Percentiles rank a stretch among this genome's conserved stretches.
These are phyloP conservation scores for Euphrasia confusa DNA, from an alignment of 257 asterid species.

Conservation along the genomic window DNA sequence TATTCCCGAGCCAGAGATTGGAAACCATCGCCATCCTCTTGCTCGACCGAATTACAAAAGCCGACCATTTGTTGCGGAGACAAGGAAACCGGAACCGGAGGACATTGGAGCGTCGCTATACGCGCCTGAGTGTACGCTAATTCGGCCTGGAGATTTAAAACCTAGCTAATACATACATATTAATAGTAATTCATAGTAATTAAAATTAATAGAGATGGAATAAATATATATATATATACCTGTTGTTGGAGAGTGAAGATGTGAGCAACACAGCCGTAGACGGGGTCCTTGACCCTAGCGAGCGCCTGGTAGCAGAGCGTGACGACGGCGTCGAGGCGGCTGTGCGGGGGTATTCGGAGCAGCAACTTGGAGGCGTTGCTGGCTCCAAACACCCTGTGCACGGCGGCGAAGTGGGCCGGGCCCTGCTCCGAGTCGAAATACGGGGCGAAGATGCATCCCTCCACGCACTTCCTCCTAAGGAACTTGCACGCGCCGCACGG, in stretches of 20 bases:
- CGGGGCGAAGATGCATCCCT: conserved; percentile 58
- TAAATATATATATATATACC: conserved; percentile 34
- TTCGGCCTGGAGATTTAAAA: conserved; percentile 77
- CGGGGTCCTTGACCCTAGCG: conserved; percentile 65
- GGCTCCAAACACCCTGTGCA: conserved; percentile 67
- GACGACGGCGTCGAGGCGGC: conserved; percentile 63
- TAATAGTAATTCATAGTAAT: no score
- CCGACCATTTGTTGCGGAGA: conserved; percentile 1
- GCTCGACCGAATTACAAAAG: no score
- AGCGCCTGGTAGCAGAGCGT: conserved; percentile 64
- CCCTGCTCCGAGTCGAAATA: conserved; percentile 67
- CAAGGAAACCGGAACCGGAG: neutral
- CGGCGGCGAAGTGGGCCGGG: conserved; percentile 61
- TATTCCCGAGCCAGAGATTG: no score
- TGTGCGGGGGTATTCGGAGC: conserved; percentile 46
- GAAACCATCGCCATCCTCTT: no score
- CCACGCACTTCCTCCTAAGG: conserved; percentile 53
- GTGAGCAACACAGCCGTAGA: conserved; percentile 62
- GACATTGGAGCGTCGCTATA: conserved; percentile 44
- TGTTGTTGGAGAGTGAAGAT: conserved; percentile 63
- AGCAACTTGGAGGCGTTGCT: conserved; percentile 67
- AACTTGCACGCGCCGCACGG: conserved; percentile 81
- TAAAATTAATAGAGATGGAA: no score
- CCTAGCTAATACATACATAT: no score
- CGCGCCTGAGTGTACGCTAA: conserved; percentile 79